These are phyloP conservation scores for Pestalotiopsis fici DNA, from an alignment of 2,329 filamentous ascomycete genomes.

Conservation along the genomic window DNA sequence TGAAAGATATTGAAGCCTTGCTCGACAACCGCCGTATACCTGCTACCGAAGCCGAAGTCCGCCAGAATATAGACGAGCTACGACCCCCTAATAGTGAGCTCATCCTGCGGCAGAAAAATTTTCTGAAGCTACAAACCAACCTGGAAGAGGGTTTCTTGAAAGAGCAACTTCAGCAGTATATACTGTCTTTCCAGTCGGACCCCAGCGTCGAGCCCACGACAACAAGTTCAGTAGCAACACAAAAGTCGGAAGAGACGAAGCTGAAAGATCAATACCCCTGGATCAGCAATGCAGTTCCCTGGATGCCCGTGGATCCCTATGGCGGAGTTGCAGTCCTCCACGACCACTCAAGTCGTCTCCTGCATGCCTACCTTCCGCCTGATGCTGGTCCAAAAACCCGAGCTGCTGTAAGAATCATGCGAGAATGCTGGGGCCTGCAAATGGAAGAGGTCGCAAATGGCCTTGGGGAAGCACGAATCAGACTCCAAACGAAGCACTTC, in stretches of 20 bases:
- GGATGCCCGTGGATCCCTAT: slow-evolving; percentile 36
- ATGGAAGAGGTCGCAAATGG: slow-evolving; percentile 44
- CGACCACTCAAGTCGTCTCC: slow-evolving; percentile 12
- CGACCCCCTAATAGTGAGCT: slow-evolving; percentile 45
- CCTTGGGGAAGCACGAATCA: slow-evolving; percentile 41
- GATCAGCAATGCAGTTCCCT: slow-evolving; percentile 41
- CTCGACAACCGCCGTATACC: slow-evolving; percentile 27
- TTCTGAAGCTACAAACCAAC: slow-evolving; percentile 37
- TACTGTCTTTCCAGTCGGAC: slow-evolving; percentile 18
- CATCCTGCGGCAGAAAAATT: slow-evolving; percentile 39
- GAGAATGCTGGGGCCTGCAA: slow-evolving; percentile 50
- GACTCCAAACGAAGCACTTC: slow-evolving; percentile 41
- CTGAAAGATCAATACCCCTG: slow-evolving; percentile 30
- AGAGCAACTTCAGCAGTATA: slow-evolving; percentile 46
- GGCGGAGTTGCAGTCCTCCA: background rate
- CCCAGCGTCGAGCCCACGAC: background rate
- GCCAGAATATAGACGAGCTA: slow-evolving; percentile 49
- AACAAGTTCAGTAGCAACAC: background rate
- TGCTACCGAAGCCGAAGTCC: slow-evolving; percentile 34
- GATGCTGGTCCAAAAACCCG: slow-evolving; percentile 38
- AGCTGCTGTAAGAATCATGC: slow-evolving; percentile 44
- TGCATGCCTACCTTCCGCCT: slow-evolving; percentile 30
- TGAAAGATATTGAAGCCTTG: slow-evolving; percentile 32
- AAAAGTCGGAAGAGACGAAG: background rate
- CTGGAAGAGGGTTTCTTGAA: slow-evolving; percentile 48